Percentiles rank a stretch among this genome's conserved stretches.
These are phyloP conservation scores for Fagopyrum esculentum DNA, from an alignment of 148 eudicot genomes.

Conservation along the genomic window DNA sequence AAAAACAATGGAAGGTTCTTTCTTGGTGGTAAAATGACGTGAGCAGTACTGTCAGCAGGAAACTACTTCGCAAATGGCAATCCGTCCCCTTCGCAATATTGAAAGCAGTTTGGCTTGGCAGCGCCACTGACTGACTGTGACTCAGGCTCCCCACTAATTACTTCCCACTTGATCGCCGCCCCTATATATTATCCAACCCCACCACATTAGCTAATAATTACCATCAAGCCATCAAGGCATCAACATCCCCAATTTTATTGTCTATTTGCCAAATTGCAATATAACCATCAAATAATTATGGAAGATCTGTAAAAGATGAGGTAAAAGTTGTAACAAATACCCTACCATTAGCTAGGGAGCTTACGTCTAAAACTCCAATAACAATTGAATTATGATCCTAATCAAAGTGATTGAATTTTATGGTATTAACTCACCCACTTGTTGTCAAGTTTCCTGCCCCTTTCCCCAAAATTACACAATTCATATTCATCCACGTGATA, in stretches of 20 bases:
- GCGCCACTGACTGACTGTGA: neutral
- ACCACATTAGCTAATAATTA: too few species aligned
- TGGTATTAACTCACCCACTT: neutral
- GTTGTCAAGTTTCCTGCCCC: neutral
- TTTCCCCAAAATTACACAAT: neutral
- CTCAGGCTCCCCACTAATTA: too few species aligned
- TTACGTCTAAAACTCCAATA: neutral
- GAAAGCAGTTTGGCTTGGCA: neutral
- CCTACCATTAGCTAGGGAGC: neutral
- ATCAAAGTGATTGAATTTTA: neutral
- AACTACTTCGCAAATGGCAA: neutral
- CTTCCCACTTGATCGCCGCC: neutral
- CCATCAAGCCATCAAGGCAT: too few species aligned
- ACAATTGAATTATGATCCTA: neutral
- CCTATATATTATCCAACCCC: neutral
- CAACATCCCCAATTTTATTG: too few species aligned
- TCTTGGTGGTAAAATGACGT: neutral
- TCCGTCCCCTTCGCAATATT: neutral
- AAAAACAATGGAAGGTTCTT: neutral
- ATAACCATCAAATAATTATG: neutral
- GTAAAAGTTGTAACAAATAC: too few species aligned
- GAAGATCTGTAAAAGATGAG: too few species aligned
- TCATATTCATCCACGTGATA: neutral
- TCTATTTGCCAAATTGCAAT: neutral
- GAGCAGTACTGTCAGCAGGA: neutral